Conservation (phyloP, 345 rosid species). For the Aurinia saxatilis region DNA sequence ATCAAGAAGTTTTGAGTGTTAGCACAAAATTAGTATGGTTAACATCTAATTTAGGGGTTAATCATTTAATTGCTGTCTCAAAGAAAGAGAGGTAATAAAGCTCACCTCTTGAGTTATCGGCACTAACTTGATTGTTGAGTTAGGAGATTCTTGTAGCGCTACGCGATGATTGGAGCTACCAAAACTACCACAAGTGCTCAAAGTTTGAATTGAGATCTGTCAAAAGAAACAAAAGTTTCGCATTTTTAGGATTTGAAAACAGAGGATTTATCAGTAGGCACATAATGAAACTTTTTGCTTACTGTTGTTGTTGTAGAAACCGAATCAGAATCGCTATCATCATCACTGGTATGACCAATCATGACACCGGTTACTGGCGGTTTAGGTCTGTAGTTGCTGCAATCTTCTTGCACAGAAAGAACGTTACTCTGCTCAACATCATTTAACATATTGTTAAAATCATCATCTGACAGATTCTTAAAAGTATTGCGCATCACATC, state of each 20-base stretch:
- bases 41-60: no score
- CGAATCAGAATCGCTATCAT: slow-evolving; percentile 2
- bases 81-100: neutral
- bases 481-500: neutral
- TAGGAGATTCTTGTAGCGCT: neutral
- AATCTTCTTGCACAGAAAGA: neutral
- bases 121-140: neutral
- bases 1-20: neutral
- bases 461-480: neutral
- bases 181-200: slow-evolving; percentile 12
- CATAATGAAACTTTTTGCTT: neutral
- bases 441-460: neutral
- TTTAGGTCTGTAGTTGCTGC: slow-evolving; percentile 3
- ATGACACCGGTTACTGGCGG: neutral
- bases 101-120: slow-evolving; percentile 4
- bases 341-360: no score
- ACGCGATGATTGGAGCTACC: slow-evolving; percentile 3
- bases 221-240: neutral
- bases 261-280: slow-evolving; percentile 7
- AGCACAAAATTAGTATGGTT: neutral
- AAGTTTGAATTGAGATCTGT: slow-evolving; percentile 2
- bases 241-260: neutral
- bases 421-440: neutral
- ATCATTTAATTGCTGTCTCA: neutral
- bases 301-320: slow-evolving; percentile 12